Base-by-base conservation (phyloP, 2,329 filamentous ascomycete species). In the Fusarium stilboides region DNA sequence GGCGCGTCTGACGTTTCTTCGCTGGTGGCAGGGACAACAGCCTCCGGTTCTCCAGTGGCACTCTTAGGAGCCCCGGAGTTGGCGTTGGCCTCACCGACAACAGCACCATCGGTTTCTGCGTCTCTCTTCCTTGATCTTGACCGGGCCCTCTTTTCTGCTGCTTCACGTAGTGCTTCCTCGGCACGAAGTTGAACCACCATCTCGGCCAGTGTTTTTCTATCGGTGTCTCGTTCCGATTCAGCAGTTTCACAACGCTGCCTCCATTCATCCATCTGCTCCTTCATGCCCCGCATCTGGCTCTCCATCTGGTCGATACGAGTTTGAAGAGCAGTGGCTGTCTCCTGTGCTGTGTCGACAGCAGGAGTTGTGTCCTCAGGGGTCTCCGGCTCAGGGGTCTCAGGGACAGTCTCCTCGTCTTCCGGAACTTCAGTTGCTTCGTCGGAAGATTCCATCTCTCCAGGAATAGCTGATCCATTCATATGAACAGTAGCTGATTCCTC, bases 141-240 rank as follows among this genome's bases (percentile, higher is more conserved):
- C 22, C 78, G 79, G 3, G 77, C 76, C 49, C 79, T 82, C 65
- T 81, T 78, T 34, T 81, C 80, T 5, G 80, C 80, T n/a, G 79
- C 82, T 33, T 79, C 80, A 70, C 80, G 82, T 67, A 77, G 81
- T 31, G 83, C 85, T 69, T 87, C 88, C 71, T 90, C 89, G 71
- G 94, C 86, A 54, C 94, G 89, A 57, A 98, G 91, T 70, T 91
- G 91, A 72, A 93, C 85, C 14, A 98, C 90, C 93, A 98, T 96
- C 76, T 97, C 93, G 2, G 92, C 91, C 44, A 99, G 81, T 2
- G 91, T 91, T 78, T 92, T 91, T 56, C 91, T 89, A 55, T 90
- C 89, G 42, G 88, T 85, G 56, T 91, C 89, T 45, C 91, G 88
- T 73, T 97, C 94, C 10, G 87, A 83, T 77, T 98, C 95, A 5